Evolutionary conservation across 1,284 basidiomycete genomes (phyloP).

Genomic region (Pisolithus thermaeus): DNA sequence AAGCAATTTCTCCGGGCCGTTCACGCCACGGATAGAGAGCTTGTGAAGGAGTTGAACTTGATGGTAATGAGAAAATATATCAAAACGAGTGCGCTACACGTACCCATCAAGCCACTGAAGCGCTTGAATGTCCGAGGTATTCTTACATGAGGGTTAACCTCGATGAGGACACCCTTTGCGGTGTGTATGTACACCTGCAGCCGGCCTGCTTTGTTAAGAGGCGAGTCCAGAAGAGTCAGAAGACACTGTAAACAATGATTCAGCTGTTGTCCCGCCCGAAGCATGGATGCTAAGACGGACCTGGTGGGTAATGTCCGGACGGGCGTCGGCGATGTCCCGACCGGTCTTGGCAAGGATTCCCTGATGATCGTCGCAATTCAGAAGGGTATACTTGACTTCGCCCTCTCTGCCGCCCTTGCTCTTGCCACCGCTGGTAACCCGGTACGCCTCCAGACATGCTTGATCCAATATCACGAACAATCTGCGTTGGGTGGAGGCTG

Average conservation of each 20-base stretch:
- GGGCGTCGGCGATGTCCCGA: constrained; percentile 96
- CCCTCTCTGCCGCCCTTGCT: constrained; percentile 50
- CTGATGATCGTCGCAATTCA: constrained; percentile 99
- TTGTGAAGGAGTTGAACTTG: constrained; percentile 96
- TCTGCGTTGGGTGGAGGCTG: constrained; percentile 56
- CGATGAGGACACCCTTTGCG: constrained; percentile 93
- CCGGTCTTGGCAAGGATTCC: constrained; percentile 97
- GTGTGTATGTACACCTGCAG: constrained; percentile 99
- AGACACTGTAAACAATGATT: constrained; percentile 61
- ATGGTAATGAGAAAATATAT: constrained; percentile 5
- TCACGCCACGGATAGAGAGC: constrained; percentile 91
- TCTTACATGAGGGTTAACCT: constrained; percentile 96
- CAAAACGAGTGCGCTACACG: constrained; percentile 21
- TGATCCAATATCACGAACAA: constrained; percentile 91
- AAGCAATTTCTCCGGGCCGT: constrained; percentile 93
- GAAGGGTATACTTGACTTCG: constrained; percentile 92
- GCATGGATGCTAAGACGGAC: constrained; percentile 36
- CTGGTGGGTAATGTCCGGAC: constrained; percentile 99
- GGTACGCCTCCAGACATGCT: constrained; percentile 94
- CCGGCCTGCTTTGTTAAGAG: constrained; percentile 94
- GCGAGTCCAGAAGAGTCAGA: constrained; percentile 94
- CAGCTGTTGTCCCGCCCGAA: neutral
- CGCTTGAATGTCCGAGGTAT: constrained; percentile 99
- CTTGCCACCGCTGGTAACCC: constrained; percentile 63
- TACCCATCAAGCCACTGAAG: constrained; percentile 97